Evolutionary conservation across 164 flowering plant species (phyloP).

Genomic region (Hamamelis virginiana): DNA sequence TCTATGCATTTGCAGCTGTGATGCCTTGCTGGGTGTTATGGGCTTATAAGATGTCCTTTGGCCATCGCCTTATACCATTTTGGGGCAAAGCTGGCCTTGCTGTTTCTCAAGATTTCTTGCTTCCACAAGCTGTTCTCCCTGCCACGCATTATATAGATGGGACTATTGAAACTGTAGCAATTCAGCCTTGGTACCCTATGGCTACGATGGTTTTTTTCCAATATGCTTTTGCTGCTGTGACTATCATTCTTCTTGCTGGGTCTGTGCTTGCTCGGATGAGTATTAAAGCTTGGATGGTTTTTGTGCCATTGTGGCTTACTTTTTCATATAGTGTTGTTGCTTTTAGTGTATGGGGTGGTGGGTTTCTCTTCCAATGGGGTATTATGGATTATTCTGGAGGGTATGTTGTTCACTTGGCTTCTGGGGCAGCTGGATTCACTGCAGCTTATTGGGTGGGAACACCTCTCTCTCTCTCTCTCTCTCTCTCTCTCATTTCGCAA

Average conservation of each 20-base stretch:
- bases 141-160: constrained; percentile 19
- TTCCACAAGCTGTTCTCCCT: constrained; percentile 12
- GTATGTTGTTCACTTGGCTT: constrained; percentile 33
- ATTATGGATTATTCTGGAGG: constrained; percentile 38
- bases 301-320: constrained; percentile 33
- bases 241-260: constrained; percentile 31
- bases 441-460: constrained; percentile 36
- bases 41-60: constrained; percentile 28
- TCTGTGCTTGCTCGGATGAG: constrained; percentile 32
- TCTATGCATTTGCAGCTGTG: constrained; percentile 33
- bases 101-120: constrained; percentile 16
- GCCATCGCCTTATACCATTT: constrained; percentile 23
- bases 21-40: constrained; percentile 26
- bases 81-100: constrained; percentile 27
- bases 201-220: constrained; percentile 33
- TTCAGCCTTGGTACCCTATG: constrained; percentile 21
- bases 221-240: constrained; percentile 30
- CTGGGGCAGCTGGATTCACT: constrained; percentile 32
- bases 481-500: too few species aligned
- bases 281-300: constrained; percentile 37
- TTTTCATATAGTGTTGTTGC: constrained; percentile 33
- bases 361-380: constrained; percentile 39
- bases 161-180: constrained; percentile 3
- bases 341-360: constrained; percentile 38
- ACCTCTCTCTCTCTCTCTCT: too few species aligned